Conservation (phyloP, 176 grass and related monocot species). For the Dactylis glomerata region DNA sequence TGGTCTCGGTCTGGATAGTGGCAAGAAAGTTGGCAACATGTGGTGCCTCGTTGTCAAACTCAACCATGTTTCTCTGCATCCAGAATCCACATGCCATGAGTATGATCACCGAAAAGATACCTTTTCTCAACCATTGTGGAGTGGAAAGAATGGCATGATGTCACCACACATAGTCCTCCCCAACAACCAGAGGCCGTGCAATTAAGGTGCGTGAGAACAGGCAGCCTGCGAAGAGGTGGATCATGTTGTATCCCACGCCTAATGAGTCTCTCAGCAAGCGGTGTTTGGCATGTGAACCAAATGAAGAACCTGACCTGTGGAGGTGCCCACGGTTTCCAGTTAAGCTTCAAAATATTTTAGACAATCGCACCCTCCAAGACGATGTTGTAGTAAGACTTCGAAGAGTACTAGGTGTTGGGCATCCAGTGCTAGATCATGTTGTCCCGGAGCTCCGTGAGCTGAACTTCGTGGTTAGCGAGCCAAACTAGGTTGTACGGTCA, state of each 20-base stretch:
- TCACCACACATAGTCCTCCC: too few species aligned
- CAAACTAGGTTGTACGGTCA: neutral
- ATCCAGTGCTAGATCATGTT: too few species aligned
- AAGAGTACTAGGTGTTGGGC: neutral
- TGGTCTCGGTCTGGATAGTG: neutral
- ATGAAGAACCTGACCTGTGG: neutral
- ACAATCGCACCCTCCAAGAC: too few species aligned
- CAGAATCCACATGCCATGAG: too few species aligned
- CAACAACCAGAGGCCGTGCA: too few species aligned
- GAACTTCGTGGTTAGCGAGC: neutral
- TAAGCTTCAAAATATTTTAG: neutral
- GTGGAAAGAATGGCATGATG: too few species aligned
- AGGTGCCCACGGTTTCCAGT: neutral
- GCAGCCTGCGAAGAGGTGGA: too few species aligned
- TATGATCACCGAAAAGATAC: too few species aligned
- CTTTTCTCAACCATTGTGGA: too few species aligned
- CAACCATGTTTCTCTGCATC: too few species aligned
- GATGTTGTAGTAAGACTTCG: neutral
- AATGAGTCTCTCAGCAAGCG: neutral
- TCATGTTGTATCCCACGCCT: neutral
- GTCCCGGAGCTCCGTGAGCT: neutral
- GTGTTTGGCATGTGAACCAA: neutral
- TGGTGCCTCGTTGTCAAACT: too few species aligned
- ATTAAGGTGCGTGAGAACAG: too few species aligned
- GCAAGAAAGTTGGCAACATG: neutral